A percentile compares a stretch with the other conserved stretches of the same genome.
Conservation (phyloP, 768 basidiomycete species). For the Boletus sp. region DNA sequence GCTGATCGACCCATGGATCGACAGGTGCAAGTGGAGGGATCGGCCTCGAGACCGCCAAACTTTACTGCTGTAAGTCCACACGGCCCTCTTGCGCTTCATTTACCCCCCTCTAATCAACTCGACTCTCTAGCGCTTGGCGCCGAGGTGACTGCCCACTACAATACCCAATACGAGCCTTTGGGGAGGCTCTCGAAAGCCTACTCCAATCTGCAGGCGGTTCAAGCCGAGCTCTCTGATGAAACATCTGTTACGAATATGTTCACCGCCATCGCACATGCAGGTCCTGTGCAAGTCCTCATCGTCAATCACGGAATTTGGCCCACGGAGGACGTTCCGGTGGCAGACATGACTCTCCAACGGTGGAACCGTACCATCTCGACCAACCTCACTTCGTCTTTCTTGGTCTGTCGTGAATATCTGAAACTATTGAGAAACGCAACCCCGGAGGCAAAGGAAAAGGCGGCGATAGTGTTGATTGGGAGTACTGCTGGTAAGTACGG, state of each 20-base stretch:
- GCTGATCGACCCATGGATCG: background rate
- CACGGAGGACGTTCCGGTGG: conserved; percentile 45
- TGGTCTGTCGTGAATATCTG: conserved; percentile 64
- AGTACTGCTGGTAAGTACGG: conserved; percentile 74
- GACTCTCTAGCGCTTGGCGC: conserved; percentile 59
- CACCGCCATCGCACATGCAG: conserved; percentile 35
- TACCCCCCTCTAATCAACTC: background rate
- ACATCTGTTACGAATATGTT: conserved; percentile 52
- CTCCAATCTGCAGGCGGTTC: conserved; percentile 35
- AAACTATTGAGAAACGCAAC: conserved; percentile 39
- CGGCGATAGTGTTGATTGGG: conserved; percentile 64
- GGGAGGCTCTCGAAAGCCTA: conserved; percentile 40
- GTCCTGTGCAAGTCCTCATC: conserved; percentile 54
- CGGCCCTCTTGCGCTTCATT: background rate
- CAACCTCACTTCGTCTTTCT: conserved; percentile 67
- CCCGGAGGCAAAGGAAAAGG: conserved; percentile 49
- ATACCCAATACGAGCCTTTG: conserved; percentile 47
- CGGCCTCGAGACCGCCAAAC: conserved; percentile 56
- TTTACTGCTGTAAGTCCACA: conserved; percentile 50
- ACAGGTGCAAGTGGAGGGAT: conserved; percentile 76
- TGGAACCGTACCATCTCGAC: conserved; percentile 62
- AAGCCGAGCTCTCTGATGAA: conserved; percentile 63
- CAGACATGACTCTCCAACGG: conserved; percentile 56
- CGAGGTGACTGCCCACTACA: conserved; percentile 70
- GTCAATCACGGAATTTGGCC: conserved; percentile 63